Conservation (phyloP, 2,329 filamentous ascomycete genomes). For the Colletotrichum viniferum region DNA sequence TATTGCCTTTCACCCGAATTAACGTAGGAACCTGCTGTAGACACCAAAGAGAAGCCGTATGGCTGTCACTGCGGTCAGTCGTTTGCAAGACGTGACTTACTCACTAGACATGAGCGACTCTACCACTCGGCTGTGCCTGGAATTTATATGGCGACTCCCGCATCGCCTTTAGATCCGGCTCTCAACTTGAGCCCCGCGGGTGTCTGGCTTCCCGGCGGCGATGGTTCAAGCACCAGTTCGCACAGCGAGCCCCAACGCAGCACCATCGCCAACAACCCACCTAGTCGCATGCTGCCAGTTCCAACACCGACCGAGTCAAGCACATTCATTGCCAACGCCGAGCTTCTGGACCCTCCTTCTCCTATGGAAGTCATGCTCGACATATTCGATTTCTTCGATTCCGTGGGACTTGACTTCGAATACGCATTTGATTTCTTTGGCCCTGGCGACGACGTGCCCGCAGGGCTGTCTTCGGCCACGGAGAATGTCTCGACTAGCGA, state of each 20-base stretch:
- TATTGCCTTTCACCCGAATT: not conserved
- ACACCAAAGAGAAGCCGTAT: constrained; percentile 1
- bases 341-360: not conserved
- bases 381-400: not conserved
- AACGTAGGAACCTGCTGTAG: not conserved
- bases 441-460: not conserved
- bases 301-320: not conserved
- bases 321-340: not conserved
- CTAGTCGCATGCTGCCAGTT: not conserved
- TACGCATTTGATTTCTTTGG: not conserved
- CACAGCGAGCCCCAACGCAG: not conserved
- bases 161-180: not conserved
- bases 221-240: not conserved
- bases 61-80: not conserved
- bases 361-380: not conserved
- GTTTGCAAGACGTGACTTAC: not conserved
- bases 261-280: not conserved
- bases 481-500: not conserved
- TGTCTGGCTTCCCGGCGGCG: not conserved
- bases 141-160: not conserved
- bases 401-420: not conserved
- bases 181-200: not conserved
- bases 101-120: not conserved
- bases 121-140: not conserved
- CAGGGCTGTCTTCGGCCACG: too few species aligned